These are phyloP conservation scores for Fraxinus baroniana DNA, from an alignment of 305 asterid genomes.

Conservation along the genomic window DNA sequence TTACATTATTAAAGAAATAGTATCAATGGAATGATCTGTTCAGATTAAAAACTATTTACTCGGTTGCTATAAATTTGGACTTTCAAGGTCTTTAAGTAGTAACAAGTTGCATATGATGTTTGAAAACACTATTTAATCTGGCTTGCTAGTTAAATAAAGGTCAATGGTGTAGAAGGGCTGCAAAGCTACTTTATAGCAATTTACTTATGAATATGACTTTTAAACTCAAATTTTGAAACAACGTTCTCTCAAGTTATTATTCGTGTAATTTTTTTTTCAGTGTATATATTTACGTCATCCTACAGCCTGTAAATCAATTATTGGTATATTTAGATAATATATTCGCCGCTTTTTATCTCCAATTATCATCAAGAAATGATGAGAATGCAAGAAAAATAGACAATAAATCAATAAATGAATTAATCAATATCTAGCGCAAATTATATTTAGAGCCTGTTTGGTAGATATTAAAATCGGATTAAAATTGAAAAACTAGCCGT, in stretches of 20 bases:
- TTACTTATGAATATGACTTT: background rate
- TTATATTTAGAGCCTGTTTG: no score
- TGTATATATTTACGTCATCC: background rate
- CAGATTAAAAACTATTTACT: background rate
- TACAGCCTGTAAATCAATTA: background rate
- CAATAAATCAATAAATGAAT: background rate
- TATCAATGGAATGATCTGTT: background rate
- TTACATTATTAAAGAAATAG: background rate
- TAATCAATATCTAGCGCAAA: background rate
- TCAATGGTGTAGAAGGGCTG: background rate
- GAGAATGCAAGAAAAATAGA: background rate
- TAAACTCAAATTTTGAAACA: background rate
- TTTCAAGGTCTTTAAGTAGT: background rate
- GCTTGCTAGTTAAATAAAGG: background rate
- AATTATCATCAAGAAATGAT: background rate
- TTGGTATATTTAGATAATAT: background rate
- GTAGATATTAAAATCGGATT: no score
- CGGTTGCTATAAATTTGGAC: background rate
- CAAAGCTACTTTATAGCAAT: background rate
- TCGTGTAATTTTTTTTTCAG: background rate
- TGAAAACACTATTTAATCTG: background rate
- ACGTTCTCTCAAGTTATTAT: background rate
- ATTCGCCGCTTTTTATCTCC: background rate
- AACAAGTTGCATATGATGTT: background rate
- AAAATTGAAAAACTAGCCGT: no score